A percentile compares a stretch with the other conserved stretches of the same genome.
Conservation (phyloP, 805 yeast genomes). For the Kurtzmaniella fragi region DNA sequence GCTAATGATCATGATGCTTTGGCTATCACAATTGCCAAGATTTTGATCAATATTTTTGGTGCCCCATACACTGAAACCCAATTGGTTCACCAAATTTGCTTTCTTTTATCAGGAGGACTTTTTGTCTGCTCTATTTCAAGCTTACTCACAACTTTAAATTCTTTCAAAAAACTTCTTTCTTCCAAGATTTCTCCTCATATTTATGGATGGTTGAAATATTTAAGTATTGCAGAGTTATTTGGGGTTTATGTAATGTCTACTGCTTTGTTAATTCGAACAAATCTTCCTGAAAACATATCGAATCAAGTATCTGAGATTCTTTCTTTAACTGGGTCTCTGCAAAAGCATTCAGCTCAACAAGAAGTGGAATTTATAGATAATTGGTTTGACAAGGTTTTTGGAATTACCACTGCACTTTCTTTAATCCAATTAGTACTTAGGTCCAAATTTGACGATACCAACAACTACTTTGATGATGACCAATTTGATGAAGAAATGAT, state of each 20-base stretch:
- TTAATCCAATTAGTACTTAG: slow-evolving; percentile 17
- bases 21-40: slow-evolving; percentile 43
- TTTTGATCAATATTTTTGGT: slow-evolving; percentile 23
- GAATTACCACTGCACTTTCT: slow-evolving; percentile 35
- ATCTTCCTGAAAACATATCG: slow-evolving; percentile 41
- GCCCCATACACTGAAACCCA: slow-evolving; percentile 32
- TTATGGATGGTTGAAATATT: slow-evolving; percentile 30
- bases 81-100: slow-evolving; percentile 41
- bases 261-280: slow-evolving; percentile 43
- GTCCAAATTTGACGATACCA: slow-evolving; percentile 13
- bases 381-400: slow-evolving; percentile 52
- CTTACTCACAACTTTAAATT: slow-evolving; percentile 56
- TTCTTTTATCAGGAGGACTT: slow-evolving; percentile 52
- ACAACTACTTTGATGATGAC: slow-evolving; percentile 6
- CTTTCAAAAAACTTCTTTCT: slow-evolving; percentile 35
- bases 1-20: slow-evolving; percentile 34
- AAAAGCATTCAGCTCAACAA: slow-evolving; percentile 15
- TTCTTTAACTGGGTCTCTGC: slow-evolving; percentile 27
- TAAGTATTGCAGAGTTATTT: slow-evolving; percentile 39
- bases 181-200: slow-evolving; percentile 9
- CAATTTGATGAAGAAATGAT: slow-evolving; percentile 32
- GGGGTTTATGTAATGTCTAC: slow-evolving; percentile 52
- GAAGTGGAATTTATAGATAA: slow-evolving; percentile 45
- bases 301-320: slow-evolving; percentile 34
- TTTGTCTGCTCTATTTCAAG: slow-evolving; percentile 63